Percentiles rank a stretch among this genome's conserved stretches.
Evolutionary conservation across 768 basidiomycete species (phyloP).

Genomic region (Leccinum variicolor): DNA sequence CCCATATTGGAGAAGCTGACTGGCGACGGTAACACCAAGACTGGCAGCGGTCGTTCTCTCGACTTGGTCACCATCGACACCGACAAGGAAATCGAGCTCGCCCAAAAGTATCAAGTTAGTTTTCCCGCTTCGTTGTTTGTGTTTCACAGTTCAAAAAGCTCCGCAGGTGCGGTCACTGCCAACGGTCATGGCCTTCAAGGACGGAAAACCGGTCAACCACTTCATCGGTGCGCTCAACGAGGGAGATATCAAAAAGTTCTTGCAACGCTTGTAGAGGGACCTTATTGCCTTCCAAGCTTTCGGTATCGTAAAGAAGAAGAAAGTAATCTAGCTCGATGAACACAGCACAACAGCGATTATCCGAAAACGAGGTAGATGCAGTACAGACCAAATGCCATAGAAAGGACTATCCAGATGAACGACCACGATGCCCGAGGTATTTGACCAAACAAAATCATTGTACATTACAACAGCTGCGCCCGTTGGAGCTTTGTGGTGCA

Average conservation of each 20-base stretch:
- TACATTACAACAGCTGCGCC: constrained; percentile 52
- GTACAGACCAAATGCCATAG: constrained; percentile 16
- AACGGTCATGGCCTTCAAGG: constrained; percentile 74
- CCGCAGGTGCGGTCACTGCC: constrained; percentile 69
- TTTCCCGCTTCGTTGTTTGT: background rate
- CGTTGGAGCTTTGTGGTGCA: constrained; percentile 60
- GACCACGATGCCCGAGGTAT: background rate
- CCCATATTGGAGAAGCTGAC: constrained; percentile 66
- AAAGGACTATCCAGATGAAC: background rate
- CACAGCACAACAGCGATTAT: constrained; percentile 7
- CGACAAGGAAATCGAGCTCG: constrained; percentile 52
- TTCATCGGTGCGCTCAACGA: constrained; percentile 62
- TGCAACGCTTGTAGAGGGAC: constrained; percentile 36
- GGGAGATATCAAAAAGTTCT: constrained; percentile 40
- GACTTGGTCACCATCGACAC: constrained; percentile 74
- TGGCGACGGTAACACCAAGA: constrained; percentile 37
- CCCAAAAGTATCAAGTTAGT: constrained; percentile 45
- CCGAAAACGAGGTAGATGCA: constrained; percentile 6
- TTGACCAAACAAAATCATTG: constrained; percentile 38
- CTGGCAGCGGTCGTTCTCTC: constrained; percentile 53
- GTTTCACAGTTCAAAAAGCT: background rate
- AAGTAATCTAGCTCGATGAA: constrained; percentile 7
- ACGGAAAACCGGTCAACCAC: constrained; percentile 53
- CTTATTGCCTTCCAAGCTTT: background rate
- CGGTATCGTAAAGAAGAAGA: constrained; percentile 10